Percentiles rank a stretch among this genome's conserved stretches.
Evolutionary conservation across 78 protist species (phyloP).

Genomic region (Dictyostelium purpureum): DNA sequence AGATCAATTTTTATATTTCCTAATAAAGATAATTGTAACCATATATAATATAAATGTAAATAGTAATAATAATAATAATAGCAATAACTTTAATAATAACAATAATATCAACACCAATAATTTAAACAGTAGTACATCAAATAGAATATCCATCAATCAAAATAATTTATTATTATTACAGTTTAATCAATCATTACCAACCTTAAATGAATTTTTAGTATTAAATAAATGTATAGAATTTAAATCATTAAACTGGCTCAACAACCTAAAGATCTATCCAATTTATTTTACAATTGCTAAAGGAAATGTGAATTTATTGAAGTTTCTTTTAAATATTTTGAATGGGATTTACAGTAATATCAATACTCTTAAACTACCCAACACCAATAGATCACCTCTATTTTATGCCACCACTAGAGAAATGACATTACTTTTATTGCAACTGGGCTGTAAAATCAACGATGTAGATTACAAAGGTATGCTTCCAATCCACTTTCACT

Average conservation of each 20-base stretch:
- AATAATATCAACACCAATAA: background rate
- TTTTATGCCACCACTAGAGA: slow-evolving; percentile 24
- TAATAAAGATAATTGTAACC: background rate
- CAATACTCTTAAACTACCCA: background rate
- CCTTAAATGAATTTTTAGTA: background rate
- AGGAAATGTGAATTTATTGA: background rate
- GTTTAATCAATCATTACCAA: slow-evolving; percentile 1
- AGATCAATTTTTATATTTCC: background rate
- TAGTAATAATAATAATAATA: background rate
- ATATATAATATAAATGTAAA: background rate
- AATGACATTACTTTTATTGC: slow-evolving; percentile 13
- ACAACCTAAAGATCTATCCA: background rate
- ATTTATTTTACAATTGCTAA: background rate
- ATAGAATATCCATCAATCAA: background rate
- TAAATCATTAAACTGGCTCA: background rate
- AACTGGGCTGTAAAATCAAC: slow-evolving; percentile 15
- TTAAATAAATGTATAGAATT: background rate
- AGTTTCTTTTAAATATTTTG: background rate
- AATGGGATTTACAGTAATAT: background rate
- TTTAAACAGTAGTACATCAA: background rate
- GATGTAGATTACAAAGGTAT: slow-evolving; percentile 9
- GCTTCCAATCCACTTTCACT: slow-evolving; percentile 63
- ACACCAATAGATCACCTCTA: slow-evolving; percentile 7
- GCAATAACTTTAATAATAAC: background rate
- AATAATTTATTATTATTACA: background rate